Conservation (phyloP, 306 rosid genomes). For the Carpinus viminea region DNA sequence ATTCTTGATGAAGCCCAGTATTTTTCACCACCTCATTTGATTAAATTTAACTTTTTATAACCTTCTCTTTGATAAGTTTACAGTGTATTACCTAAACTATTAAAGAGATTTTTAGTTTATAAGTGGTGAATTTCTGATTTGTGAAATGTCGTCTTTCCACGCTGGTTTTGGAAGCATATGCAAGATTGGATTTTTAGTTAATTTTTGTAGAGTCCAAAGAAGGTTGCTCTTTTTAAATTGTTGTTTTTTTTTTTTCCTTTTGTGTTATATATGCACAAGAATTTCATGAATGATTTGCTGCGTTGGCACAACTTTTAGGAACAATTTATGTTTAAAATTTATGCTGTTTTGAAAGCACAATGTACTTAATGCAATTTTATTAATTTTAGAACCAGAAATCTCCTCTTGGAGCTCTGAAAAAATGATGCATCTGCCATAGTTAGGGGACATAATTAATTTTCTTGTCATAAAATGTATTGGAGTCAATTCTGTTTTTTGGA, state of each 20-base stretch:
- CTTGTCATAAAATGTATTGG: slow-evolving; percentile 8
- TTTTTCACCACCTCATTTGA: slow-evolving; percentile 28
- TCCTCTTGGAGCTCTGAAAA: not conserved
- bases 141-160: not conserved
- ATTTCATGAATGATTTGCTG: not conserved
- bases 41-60: not conserved
- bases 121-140: not conserved
- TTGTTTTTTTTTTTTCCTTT: not conserved
- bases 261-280: not conserved
- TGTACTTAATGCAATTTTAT: not conserved
- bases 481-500: slow-evolving; percentile 9
- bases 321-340: not conserved
- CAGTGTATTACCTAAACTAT: not conserved
- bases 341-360: not conserved
- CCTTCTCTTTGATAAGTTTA: not conserved
- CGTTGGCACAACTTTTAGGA: not conserved
- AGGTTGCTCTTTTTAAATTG: not conserved
- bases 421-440: not conserved
- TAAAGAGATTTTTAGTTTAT: not conserved
- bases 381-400: not conserved
- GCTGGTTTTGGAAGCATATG: not conserved
- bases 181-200: not conserved
- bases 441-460: not conserved
- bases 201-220: not conserved
- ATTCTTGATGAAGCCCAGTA: slow-evolving; percentile 95